Conservation (phyloP, 768 basidiomycete genomes). For the Lentinula aciculospora region DNA sequence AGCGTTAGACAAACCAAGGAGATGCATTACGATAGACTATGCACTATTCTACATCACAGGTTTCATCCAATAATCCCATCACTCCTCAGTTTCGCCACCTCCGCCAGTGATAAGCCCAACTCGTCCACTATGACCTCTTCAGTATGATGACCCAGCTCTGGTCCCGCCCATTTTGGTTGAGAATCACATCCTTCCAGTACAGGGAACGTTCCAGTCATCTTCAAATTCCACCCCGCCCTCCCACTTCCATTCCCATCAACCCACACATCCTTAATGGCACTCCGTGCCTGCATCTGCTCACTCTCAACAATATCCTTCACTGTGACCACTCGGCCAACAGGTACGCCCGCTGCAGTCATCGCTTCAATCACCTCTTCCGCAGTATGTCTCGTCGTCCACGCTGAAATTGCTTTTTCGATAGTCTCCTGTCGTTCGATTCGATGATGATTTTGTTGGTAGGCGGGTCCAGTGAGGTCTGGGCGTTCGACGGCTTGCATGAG, state of each 20-base stretch:
- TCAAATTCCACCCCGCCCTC: constrained; percentile 51
- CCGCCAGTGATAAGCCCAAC: constrained; percentile 31
- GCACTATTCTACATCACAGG: background rate
- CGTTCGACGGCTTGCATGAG: constrained; percentile 59
- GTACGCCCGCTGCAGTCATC: constrained; percentile 50
- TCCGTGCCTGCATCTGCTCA: constrained; percentile 50
- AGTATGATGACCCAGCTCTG: constrained; percentile 58
- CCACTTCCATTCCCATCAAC: constrained; percentile 23
- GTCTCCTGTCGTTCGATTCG: constrained; percentile 58
- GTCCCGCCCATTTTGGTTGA: constrained; percentile 63
- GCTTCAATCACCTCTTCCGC: constrained; percentile 47
- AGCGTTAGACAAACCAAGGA: too few relatives aligned
- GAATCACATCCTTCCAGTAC: constrained; percentile 53
- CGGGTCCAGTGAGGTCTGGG: constrained; percentile 51
- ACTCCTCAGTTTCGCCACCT: constrained; percentile 31
- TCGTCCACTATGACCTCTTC: constrained; percentile 40
- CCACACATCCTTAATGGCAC: constrained; percentile 54
- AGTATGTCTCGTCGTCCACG: constrained; percentile 47
- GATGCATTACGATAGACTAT: too few relatives aligned
- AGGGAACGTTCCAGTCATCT: constrained; percentile 64
- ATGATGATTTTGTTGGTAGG: constrained; percentile 51
- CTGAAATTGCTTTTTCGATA: constrained; percentile 59
- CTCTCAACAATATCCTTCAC: constrained; percentile 59
- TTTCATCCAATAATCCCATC: constrained; percentile 37
- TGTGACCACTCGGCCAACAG: constrained; percentile 57